Evolutionary conservation across 2,329 filamentous ascomycete genomes (phyloP), one percentile per base, ranked within the genome.

Genomic region (Fusarium sp.): DNA sequence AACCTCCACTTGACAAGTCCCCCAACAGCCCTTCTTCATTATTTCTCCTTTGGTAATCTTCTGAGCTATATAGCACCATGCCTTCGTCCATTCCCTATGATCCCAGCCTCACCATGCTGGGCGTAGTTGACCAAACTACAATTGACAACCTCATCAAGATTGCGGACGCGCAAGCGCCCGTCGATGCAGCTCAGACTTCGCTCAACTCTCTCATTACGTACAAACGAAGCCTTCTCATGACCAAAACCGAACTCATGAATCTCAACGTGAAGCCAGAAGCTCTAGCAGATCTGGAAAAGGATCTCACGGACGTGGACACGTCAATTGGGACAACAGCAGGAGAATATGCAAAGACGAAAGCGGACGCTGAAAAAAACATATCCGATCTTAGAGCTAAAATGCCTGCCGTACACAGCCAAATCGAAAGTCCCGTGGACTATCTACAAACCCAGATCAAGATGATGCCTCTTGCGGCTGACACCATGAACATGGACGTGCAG

Each of bases 401-500:
- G 11, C 26, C n/a, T 5, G 22, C 20, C 8, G 45, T 39, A 15
- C 38, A 43, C 8, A 20, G n/a, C 22, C 22, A 58, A 4, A 31
- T 60, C 6, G 69, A 66, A 18, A 72, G 59, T 50, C 69, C 67
- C 0, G 53, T 72, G 10, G 68, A 69, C 39, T 63, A 62, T 6
- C 2, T 63, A 6, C 50, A 45, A 11, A 53, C 50, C 4, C 33
- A 71, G 40, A 65, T 71, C 18, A 72, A 63, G 39, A 28, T 38
- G 0, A 55, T 71, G 33, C 59, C 69, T 5, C 45, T 72, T 0
- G 56, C 68, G 18, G 22, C 24, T 18, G 62, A 69, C 26, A 42
- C 58, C 0, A 52, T 71, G 43, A 72, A 71, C 33, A 72, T 71
- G 53, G 68, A 69, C 5, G 62, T 72, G 0, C 56, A 69, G 50